Evolutionary conservation across 345 rosid species (phyloP).

Genomic region (Citrus sinensis): DVS_A1.0 CM039163.1:37455501-37456000

Average conservation of each 20-base stretch:
- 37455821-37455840: neutral
- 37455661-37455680: neutral
- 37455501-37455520: neutral
- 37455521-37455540: neutral
- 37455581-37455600: neutral
- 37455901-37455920: neutral
- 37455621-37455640: neutral
- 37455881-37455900: neutral
- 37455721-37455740: neutral
- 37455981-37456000: constrained; percentile 38
- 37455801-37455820: neutral
- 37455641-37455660: neutral
- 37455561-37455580: neutral
- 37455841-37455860: neutral
- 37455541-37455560: neutral
- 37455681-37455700: neutral
- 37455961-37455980: constrained; percentile 39
- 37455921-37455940: constrained; percentile 33
- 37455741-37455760: neutral
- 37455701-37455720: neutral
- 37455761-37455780: neutral
- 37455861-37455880: neutral
- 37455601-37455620: neutral
- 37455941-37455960: constrained; percentile 35
- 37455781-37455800: neutral